Evolutionary conservation across 2,329 filamentous ascomycete species (phyloP), one percentile per base, ranked within the genome.

Genomic region (Pseudonectria buxi): DNA sequence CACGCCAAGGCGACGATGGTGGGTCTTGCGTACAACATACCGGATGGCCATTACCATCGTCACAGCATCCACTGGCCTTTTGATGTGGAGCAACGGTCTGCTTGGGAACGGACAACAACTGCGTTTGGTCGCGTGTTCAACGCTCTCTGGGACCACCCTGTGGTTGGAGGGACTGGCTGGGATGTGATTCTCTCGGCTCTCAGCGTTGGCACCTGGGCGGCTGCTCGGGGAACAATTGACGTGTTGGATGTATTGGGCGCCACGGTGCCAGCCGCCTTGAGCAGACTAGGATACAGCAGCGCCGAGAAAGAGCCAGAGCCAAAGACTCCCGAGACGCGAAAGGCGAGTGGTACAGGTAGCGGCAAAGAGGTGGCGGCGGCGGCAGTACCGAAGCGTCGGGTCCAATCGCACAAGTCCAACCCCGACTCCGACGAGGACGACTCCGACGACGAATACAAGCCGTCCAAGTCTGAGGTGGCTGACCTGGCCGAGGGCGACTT

Each of bases 191-290:
- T 79, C 25, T 74, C 69, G 14, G 62, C 64, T 2, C 39, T 74
- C 11, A 72, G 68, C 37, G 54, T 79, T n/a, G 67, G 74, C 2
- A 37, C 71, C 2, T 81, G 76, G 76, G 68, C 71, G n/a, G 72
- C 72, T 27, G 63, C 71, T 2, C 63, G 74, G 24, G 65, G 18
- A 6, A 22, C 68, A 14, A 58, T 72, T 3, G 67, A 75, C 44
- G 62, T 69, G 0, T 56, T 59, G n/a, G 61, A 68, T 9, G 71
- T 80, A 44, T 50, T 78, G 10, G 48, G 47, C 13, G 58, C 56
- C 1, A 53, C 54, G 13, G 51, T 62, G 3, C 62, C 63, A 2
- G 32, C 34, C 32, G 32, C 34, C 32, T 35, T 13, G 24, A n/a
- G 12, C 28, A 35, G 52, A 57, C 30, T 57, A 53, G 33, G 41